Conservation (phyloP, 306 rosid genomes). For the Acacia melanoxylon region DNA sequence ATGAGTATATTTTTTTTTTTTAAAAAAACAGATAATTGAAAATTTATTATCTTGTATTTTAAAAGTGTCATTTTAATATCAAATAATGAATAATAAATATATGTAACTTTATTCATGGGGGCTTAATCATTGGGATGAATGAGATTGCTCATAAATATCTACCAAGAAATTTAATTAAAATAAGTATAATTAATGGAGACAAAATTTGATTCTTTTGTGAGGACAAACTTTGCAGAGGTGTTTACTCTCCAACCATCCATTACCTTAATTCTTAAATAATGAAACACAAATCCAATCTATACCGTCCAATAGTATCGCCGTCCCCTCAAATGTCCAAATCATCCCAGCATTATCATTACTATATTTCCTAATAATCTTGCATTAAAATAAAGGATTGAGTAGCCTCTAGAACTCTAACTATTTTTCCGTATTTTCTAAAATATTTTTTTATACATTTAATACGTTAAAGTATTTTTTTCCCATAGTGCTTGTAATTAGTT, state of each 20-base stretch:
- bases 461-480: no score
- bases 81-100: no score
- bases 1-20: no score
- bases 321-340: constrained; percentile 6
- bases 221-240: constrained; percentile 29
- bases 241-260: constrained; percentile 31
- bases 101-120: neutral
- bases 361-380: neutral
- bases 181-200: neutral
- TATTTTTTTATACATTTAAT: no score
- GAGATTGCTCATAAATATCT: neutral
- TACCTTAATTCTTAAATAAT: constrained; percentile 24
- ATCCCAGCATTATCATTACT: neutral
- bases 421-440: no score
- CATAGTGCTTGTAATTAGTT: no score
- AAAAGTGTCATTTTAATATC: no score
- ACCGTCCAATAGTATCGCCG: neutral
- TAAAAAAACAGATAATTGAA: no score
- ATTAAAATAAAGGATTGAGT: neutral
- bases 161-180: neutral
- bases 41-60: no score
- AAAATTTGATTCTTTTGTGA: neutral
- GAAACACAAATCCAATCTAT: constrained; percentile 10
- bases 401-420: no score
- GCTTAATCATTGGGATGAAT: neutral